Evolutionary conservation across 2,329 filamentous ascomycete genomes (phyloP).

Genomic region (Apiospora hydei): DNA sequence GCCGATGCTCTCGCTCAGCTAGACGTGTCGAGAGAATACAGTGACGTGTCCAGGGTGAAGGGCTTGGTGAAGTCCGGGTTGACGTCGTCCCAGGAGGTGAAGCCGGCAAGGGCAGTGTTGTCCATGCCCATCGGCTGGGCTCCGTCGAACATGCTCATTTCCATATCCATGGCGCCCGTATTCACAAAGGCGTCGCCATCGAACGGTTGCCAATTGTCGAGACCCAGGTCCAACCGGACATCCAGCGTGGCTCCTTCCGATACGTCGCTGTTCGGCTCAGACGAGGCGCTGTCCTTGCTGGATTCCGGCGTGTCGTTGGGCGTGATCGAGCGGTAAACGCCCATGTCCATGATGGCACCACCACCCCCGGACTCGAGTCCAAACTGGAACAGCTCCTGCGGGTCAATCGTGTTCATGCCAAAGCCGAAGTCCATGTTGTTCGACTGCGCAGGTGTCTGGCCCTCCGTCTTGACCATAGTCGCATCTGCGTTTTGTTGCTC

Average conservation of each 20-base stretch:
- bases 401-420: constrained; percentile 53
- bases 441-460: constrained; percentile 42
- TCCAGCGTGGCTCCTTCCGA: constrained; percentile 62
- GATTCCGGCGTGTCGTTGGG: constrained; percentile 72
- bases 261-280: constrained; percentile 69
- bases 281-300: constrained; percentile 64
- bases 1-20: background rate
- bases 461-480: constrained; percentile 38
- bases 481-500: constrained; percentile 30
- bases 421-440: constrained; percentile 17
- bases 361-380: constrained; percentile 50
- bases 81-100: constrained; percentile 57
- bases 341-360: constrained; percentile 61
- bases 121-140: constrained; percentile 37
- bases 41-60: constrained; percentile 57
- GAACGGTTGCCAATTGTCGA: constrained; percentile 59
- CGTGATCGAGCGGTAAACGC: constrained; percentile 61
- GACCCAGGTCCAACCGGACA: constrained; percentile 47
- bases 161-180: constrained; percentile 46
- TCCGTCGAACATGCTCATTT: constrained; percentile 37
- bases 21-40: constrained; percentile 50
- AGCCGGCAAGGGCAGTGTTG: constrained; percentile 38
- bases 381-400: constrained; percentile 57
- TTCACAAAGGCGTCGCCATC: constrained; percentile 54
- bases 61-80: constrained; percentile 59